These are phyloP conservation scores for Akebia trifoliata DNA, from an alignment of 164 flowering plant genomes.

Conservation along the genomic window DNA sequence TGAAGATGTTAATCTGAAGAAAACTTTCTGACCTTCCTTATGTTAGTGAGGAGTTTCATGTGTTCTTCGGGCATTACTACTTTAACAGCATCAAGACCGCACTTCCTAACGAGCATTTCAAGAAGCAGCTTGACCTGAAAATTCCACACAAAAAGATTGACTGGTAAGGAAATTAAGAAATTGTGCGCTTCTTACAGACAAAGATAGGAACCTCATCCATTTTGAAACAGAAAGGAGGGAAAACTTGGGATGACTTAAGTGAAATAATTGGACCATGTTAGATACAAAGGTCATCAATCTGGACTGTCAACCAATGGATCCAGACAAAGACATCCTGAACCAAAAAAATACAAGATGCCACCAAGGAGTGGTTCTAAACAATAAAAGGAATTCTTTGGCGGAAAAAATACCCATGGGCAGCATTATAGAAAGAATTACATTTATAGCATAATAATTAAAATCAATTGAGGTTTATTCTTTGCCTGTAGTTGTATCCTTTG, in stretches of 20 bases:
- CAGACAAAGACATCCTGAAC: too few species aligned
- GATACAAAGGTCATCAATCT: too few species aligned
- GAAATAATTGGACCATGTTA: background rate
- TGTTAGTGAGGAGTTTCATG: constrained; percentile 89
- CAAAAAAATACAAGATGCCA: too few species aligned
- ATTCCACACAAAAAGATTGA: background rate
- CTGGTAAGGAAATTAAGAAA: background rate
- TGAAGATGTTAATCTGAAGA: background rate
- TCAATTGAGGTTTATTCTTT: too few species aligned
- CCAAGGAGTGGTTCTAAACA: too few species aligned
- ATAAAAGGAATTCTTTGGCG: too few species aligned
- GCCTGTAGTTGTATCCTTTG: too few species aligned
- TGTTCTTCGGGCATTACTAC: constrained; percentile 97
- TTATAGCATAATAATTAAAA: too few species aligned
- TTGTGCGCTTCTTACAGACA: background rate
- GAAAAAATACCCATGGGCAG: too few species aligned
- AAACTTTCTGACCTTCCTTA: constrained; percentile 62
- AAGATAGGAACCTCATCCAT: background rate
- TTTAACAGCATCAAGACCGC: constrained; percentile 94
- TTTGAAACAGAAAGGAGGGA: background rate
- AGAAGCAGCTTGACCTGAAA: constrained; percentile 74
- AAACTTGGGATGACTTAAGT: background rate
- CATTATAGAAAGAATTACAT: too few species aligned
- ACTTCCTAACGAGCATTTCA: constrained; percentile 90
- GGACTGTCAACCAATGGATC: too few species aligned